These are phyloP conservation scores for Fusarium tanahbumbuense DNA, from an alignment of 2,329 filamentous ascomycete species.

Conservation along the genomic window DNA sequence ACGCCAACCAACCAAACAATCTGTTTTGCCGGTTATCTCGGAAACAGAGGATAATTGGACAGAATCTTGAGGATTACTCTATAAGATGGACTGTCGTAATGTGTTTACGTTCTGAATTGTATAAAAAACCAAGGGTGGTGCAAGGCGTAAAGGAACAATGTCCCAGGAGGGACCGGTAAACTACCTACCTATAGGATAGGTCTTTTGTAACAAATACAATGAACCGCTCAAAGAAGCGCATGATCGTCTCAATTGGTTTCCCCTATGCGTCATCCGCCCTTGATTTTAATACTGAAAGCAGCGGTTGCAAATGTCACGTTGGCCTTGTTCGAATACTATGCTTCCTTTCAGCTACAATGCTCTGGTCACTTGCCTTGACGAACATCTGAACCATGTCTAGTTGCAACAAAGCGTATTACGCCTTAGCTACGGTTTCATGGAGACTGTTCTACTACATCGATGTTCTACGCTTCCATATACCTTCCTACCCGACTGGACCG, in stretches of 20 bases:
- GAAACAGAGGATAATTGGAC: slow-evolving; percentile 38
- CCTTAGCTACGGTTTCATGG: not conserved
- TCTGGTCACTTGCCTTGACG: not conserved
- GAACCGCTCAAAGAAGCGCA: slow-evolving; percentile 37
- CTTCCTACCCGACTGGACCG: not conserved
- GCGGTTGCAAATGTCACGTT: not conserved
- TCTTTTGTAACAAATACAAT: slow-evolving; percentile 40
- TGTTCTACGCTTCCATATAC: not conserved
- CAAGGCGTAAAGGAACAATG: slow-evolving; percentile 39
- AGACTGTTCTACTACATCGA: not conserved
- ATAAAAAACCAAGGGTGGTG: slow-evolving; percentile 19
- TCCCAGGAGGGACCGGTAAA: slow-evolving; percentile 34
- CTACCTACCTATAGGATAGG: slow-evolving; percentile 20
- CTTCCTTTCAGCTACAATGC: not conserved
- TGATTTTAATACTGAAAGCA: not conserved
- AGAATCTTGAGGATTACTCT: slow-evolving; percentile 29
- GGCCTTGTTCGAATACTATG: not conserved
- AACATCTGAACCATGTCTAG: not conserved
- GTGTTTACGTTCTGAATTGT: slow-evolving; percentile 20
- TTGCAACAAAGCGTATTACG: not conserved
- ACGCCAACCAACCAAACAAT: slow-evolving; percentile 41
- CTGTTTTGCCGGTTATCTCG: slow-evolving; percentile 40
- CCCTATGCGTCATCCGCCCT: not conserved
- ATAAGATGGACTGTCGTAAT: slow-evolving; percentile 39
- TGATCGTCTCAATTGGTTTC: slow-evolving; percentile 1